Evolutionary conservation across 2,329 filamentous ascomycete species (phyloP), one percentile per base, ranked within the genome.

Genomic region (Pseudogymnoascus sp.): DNA sequence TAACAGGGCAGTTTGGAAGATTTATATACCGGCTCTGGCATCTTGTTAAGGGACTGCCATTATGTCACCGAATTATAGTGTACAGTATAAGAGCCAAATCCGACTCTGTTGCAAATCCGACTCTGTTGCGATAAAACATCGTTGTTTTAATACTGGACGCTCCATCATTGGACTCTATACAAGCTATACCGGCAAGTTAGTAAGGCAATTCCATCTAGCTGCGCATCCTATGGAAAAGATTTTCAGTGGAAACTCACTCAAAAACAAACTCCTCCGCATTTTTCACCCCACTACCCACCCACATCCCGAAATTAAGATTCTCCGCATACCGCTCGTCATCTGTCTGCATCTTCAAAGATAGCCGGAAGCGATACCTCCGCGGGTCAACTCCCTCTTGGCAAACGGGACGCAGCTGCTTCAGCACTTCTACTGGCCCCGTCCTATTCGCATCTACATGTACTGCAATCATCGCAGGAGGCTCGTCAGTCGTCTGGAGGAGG

Each of bases 291-390:
- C 77, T 79, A 5, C 78, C 78, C 55, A 80, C 74, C 78, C 78
- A 80, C 60, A 80, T 72, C 4, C 77, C 78, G 67, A 76, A 79
- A 68, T 81, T 81, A 25, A 81, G 74, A 62, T 76, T 76, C 61
- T 79, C 77, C 58, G 73, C 73, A 65, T 81, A 81, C 31, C 79
- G 74, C 67, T 78, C 75, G 69, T 81, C 79, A 2, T 77, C 73
- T 21, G 79, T 80, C 68, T 80, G 79, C 72, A 81, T 77, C 15
- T 77, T 78, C 63, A 78, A 75, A 62, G 79, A 79, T 67, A 80
- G 72, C 64, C 78, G 75, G 65, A 80, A 80, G 63, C 76, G 77
- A 65, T 81, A 81, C 61, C 61, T 66, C 33, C 64, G 68, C 2
- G 70, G 70, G 61, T 72, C 70, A 8, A 71, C 67, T 13, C 60